Evolutionary conservation across 306 rosid species (phyloP).

Genomic region (Vachellia pachyceras): DNA sequence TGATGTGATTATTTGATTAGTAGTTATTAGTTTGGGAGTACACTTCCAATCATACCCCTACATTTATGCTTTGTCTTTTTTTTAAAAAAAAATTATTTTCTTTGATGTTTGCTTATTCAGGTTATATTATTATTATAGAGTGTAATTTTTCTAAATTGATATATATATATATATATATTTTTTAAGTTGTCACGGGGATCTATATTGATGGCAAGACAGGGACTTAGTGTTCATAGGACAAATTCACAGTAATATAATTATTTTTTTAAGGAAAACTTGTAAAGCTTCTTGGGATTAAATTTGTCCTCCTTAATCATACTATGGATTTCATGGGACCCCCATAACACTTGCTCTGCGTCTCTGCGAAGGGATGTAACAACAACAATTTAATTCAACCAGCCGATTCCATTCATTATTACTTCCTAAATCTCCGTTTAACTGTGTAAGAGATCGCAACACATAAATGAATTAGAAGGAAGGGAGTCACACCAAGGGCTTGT

Average conservation of each 20-base stretch:
- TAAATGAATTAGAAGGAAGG: too few species aligned
- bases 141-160: neutral
- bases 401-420: neutral
- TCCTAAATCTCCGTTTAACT: neutral
- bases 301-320: constrained; percentile 19
- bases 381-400: neutral
- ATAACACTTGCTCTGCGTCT: constrained; percentile 19
- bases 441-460: too few species aligned
- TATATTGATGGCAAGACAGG: neutral
- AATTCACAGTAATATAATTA: neutral
- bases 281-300: neutral
- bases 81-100: too few species aligned
- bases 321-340: constrained; percentile 47
- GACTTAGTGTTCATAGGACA: neutral
- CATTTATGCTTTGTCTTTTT: neutral
- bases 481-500: too few species aligned
- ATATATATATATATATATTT: too few species aligned
- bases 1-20: neutral
- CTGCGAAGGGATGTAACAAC: constrained; percentile 14
- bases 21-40: neutral
- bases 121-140: neutral
- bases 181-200: constrained; percentile 6
- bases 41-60: neutral
- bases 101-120: neutral
- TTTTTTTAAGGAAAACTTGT: neutral